phyloP scores from a whole-genome alignment of 768 basidiomycete genomes.

The Phaeotremella skinneri region DNA sequence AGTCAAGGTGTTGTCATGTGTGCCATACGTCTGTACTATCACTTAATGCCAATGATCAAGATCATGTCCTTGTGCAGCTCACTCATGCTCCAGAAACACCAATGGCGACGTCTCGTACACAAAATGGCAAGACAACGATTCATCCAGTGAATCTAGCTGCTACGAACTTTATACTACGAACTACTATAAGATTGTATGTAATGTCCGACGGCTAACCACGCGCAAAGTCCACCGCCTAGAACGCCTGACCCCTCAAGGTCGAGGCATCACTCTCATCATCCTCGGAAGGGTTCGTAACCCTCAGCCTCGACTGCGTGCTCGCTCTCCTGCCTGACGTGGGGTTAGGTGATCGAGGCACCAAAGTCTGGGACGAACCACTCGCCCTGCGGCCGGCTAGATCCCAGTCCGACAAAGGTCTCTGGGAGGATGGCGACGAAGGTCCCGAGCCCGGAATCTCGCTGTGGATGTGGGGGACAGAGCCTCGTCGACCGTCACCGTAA shows the following conservation, averaged over 20 bases:
- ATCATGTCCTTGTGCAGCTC: too few relatives aligned
- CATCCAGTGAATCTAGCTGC: background rate
- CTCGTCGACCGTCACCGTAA: constrained; percentile 17
- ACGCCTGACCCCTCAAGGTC: background rate
- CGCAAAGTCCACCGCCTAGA: background rate
- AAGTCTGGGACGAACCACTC: background rate
- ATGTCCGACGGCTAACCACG: background rate
- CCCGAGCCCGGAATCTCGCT: background rate
- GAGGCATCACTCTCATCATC: background rate
- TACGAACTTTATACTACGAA: background rate
- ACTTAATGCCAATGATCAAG: too few relatives aligned
- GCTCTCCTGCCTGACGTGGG: background rate
- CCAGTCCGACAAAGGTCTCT: background rate
- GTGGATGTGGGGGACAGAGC: constrained; percentile 13
- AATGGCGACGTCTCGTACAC: too few relatives aligned
- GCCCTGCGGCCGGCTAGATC: background rate
- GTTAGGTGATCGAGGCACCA: background rate
- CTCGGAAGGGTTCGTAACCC: constrained; percentile 1
- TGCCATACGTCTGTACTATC: too few relatives aligned
- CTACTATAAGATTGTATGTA: too few relatives aligned
- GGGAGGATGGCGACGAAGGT: background rate
- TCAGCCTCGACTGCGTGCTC: background rate
- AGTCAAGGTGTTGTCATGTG: too few relatives aligned
- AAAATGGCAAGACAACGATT: background rate
- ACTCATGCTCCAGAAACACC: too few relatives aligned